These are phyloP conservation scores for Leucosporidium scottii DNA, from an alignment of 768 basidiomycete species.

Conservation along the genomic window DNA sequence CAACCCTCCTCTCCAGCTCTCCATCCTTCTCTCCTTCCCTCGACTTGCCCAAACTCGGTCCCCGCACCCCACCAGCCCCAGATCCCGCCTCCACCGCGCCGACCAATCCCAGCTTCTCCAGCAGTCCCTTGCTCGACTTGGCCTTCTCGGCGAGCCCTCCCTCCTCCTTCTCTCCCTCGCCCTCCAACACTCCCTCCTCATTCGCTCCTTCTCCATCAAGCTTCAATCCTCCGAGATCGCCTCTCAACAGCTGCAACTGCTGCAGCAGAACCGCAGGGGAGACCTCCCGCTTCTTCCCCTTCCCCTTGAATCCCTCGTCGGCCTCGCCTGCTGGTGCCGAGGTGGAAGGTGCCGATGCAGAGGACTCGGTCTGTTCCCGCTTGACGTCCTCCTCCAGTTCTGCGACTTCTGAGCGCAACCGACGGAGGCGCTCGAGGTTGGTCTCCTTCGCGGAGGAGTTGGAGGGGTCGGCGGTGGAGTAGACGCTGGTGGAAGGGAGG, in stretches of 20 bases:
- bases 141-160: conserved; percentile 16
- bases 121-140: conserved; percentile 25
- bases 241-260: conserved; percentile 33
- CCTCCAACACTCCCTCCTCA: conserved; percentile 19
- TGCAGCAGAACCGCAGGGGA: conserved; percentile 32
- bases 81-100: background rate
- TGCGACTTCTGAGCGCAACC: conserved; percentile 67
- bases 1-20: conserved; percentile 68
- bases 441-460: conserved; percentile 39
- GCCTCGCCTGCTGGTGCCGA: conserved; percentile 58
- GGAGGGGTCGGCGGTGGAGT: conserved; percentile 27
- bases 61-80: background rate
- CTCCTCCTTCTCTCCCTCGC: conserved; percentile 9
- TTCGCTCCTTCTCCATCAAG: background rate
- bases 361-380: conserved; percentile 41
- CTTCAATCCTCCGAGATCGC: conserved; percentile 15
- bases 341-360: background rate
- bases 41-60: conserved; percentile 7
- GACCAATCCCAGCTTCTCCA: conserved; percentile 32
- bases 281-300: conserved; percentile 25
- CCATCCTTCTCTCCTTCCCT: conserved; percentile 25
- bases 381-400: conserved; percentile 71
- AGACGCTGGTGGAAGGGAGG: conserved; percentile 43
- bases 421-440: conserved; percentile 41
- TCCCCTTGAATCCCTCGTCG: conserved; percentile 54